These are phyloP conservation scores for Neonothopanus nambi DNA, from an alignment of 1,284 basidiomycete species.

Conservation along the genomic window DNA sequence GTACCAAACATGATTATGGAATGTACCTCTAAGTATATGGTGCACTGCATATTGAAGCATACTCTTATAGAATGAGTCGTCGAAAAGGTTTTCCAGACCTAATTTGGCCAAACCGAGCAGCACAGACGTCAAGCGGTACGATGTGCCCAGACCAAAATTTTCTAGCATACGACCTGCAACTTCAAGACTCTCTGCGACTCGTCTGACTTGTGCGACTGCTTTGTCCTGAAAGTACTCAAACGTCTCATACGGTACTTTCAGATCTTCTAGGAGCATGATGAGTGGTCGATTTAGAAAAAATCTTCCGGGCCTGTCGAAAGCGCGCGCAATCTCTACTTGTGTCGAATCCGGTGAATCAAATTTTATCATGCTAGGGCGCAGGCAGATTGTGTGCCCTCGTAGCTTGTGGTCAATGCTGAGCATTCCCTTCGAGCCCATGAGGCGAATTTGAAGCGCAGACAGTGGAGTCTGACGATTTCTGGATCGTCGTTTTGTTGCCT, in stretches of 20 bases:
- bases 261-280: constrained; percentile 46
- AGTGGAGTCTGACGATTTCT: constrained; percentile 38
- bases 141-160: constrained; percentile 40
- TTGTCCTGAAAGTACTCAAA: constrained; percentile 53
- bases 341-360: constrained; percentile 49
- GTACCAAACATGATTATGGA: neutral
- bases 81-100: constrained; percentile 28
- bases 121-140: constrained; percentile 41
- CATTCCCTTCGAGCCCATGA: constrained; percentile 66
- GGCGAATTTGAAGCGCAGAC: constrained; percentile 60
- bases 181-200: constrained; percentile 42
- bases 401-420: constrained; percentile 55
- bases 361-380: constrained; percentile 64
- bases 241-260: constrained; percentile 38
- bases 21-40: constrained; percentile 37
- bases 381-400: constrained; percentile 42
- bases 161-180: constrained; percentile 50
- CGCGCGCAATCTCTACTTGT: constrained; percentile 58
- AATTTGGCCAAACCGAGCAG: constrained; percentile 37
- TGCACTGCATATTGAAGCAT: constrained; percentile 54
- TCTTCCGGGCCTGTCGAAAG: constrained; percentile 10
- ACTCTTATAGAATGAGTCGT: constrained; percentile 50
- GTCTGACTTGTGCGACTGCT: constrained; percentile 48
- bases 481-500: constrained; percentile 38
- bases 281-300: constrained; percentile 49